Evolutionary conservation across 116 monocot genomes (phyloP), one percentile per base, ranked within the genome.

Genomic region (Papilionanthe hybrid): DNA sequence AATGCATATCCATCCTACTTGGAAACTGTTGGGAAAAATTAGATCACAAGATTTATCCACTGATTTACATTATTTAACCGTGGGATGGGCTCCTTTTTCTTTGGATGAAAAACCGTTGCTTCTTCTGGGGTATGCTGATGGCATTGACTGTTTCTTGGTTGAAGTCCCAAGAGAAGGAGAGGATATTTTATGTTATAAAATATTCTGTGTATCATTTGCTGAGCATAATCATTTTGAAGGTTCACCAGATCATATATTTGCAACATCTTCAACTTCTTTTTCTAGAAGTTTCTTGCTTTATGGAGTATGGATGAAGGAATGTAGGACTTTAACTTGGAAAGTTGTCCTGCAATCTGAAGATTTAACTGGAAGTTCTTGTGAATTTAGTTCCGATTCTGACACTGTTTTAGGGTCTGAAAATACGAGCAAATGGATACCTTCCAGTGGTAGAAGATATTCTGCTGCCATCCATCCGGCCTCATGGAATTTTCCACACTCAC

Each of bases 291-390:
- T 99, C 78, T 82, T 88, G 66, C 48, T 99, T 25, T 78, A 78
- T 79, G 91, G 79, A 47, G 73, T 87, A 82, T 98, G 94, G 89
- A 91, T 68, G 57, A 83, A 85, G 25, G 87, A 77, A 42, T 93
- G 90, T 85, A 86, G 87, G 71, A 85, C 83, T 82, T 83, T 86
- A 72, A 90, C 95, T 72, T 99, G 93, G 99, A 86, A 93, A 86
- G 79, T 99, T 67, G 60, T 79, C 30, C 75, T 95, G 75, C 89
- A 92, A 77, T 81, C 79, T 67, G 78, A 84, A 77, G 83, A 78
- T 72, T 77, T 81, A 83, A 82, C 84, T 71, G 72, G 78, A 78
- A 80, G 77, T 17, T 77, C 8, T 53, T 80, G 72, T 68, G 60
- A 49, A 37, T 85, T 79, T 84, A 75, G 20, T 55, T 82, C 67